phyloP scores from a whole-genome alignment of 331 rosid species.

The Quercus tomentella region DNA sequence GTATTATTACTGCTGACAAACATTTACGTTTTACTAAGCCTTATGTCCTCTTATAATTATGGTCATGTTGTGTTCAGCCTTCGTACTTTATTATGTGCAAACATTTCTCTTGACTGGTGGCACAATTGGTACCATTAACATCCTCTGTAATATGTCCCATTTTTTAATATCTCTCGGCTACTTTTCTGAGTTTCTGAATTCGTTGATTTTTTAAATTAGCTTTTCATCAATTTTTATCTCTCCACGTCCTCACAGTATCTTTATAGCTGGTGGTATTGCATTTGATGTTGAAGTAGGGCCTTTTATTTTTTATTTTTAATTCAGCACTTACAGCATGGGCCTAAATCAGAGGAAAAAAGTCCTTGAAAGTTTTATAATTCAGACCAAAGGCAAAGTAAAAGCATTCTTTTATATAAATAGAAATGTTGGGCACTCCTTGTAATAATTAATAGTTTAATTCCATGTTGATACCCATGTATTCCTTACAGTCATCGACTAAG shows the following conservation, averaged over 20 bases:
- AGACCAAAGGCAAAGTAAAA: not conserved
- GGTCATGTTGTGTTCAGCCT: not conserved
- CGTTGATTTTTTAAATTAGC: not conserved
- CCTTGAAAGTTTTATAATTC: not conserved
- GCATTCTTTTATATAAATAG: not conserved
- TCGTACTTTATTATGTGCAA: not conserved
- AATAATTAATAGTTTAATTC: not conserved
- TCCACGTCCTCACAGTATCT: not conserved
- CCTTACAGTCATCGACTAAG: not conserved
- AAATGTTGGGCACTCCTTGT: not conserved
- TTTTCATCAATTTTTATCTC: not conserved
- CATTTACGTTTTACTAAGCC: not conserved
- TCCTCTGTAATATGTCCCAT: not conserved
- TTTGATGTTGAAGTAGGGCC: not conserved
- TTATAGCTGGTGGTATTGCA: not conserved
- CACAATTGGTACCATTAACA: not conserved
- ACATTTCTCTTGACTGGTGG: not conserved
- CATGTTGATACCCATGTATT: not conserved
- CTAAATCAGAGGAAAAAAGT: not conserved
- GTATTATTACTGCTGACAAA: not conserved
- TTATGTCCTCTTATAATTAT: not conserved
- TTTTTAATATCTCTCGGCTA: not conserved
- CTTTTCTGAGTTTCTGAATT: not conserved
- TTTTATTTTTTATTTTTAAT: not conserved
- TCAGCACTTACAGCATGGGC: not conserved